Evolutionary conservation across 768 basidiomycete species (phyloP), one percentile per base, ranked within the genome.

Genomic region (Phanerochaete carnosa): DNA sequence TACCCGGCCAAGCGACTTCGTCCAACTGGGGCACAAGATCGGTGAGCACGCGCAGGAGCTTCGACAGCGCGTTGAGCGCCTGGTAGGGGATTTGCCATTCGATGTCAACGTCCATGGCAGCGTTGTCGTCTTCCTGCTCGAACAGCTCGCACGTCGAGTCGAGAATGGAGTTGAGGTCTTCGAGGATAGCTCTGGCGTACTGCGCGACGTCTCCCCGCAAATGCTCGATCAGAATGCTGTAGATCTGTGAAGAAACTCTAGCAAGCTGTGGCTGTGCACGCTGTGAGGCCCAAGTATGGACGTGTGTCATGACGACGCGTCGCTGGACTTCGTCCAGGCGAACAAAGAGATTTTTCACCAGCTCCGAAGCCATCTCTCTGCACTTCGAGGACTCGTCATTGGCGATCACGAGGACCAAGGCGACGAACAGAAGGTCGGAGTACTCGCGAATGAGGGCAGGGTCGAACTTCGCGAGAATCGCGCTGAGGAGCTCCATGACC

Each of bases 381-480:
- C 94, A 98, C 68, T 90, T 88, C 33, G 90, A 76, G 6, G 95
- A 94, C 39, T 92, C 89, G 70, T 99, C 97, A 69, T 98, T 99
- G 29, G 94, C 95, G 32, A 98, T 74, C 28, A 90, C 91, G 86
- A 98, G 90, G 43, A 96, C 92, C 26, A 98, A 81, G 0, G 91
- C 87, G 16, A 97, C 86, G 70, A 98, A 98, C 51, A 98, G 80
- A 64, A 97, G 80, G 68, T 97, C 93, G 15, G 89, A 81, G 65
- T 94, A 90, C 68, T 98, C 94, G 19, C 77, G 76, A 43, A 95
- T 75, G 29, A 97, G 77, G 3, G 77, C 80, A 2, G 78, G 77
- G 60, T 94, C 87, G 72, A 98, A 96, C 74, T 98, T 98, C 62
- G 79, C 69, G 55, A 98, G 76, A 51, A 97, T 76, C 0, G 93